Evolutionary conservation across 768 basidiomycete genomes (phyloP).

Genomic region (Myochromella boudieri): DNA sequence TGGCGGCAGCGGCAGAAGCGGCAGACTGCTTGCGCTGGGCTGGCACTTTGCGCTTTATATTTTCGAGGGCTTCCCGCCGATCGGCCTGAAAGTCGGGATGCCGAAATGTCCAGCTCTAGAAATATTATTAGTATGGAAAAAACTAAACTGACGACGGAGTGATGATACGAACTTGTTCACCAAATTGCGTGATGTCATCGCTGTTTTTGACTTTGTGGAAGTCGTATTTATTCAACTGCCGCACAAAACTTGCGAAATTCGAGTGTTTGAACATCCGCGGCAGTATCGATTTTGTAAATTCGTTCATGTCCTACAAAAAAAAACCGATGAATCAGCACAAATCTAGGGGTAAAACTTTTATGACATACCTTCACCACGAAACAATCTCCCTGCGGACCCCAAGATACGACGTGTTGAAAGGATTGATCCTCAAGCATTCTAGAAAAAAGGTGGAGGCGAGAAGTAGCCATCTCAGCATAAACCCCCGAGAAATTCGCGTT

Average conservation of each 20-base stretch:
- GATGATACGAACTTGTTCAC: slow-evolving; percentile 47
- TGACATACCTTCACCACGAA: slow-evolving; percentile 81
- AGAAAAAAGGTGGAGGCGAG: not conserved
- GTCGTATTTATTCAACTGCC: slow-evolving; percentile 95
- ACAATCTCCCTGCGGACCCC: slow-evolving; percentile 83
- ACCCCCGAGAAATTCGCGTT: too few relatives aligned
- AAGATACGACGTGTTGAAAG: slow-evolving; percentile 73
- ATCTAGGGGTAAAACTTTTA: not conserved
- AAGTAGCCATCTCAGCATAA: not conserved
- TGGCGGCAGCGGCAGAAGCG: too few relatives aligned
- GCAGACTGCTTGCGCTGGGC: slow-evolving; percentile 52
- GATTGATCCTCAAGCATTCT: slow-evolving; percentile 88
- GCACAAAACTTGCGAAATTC: slow-evolving; percentile 90
- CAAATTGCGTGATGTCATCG: slow-evolving; percentile 72
- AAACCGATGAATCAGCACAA: too few relatives aligned
- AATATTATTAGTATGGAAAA: not conserved
- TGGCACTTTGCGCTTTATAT: slow-evolving; percentile 61
- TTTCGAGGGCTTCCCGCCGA: slow-evolving; percentile 52
- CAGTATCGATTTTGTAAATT: slow-evolving; percentile 88
- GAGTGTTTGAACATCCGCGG: slow-evolving; percentile 95
- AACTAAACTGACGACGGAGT: not conserved
- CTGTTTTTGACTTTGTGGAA: slow-evolving; percentile 95
- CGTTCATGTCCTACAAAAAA: slow-evolving; percentile 91
- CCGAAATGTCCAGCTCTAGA: slow-evolving; percentile 57
- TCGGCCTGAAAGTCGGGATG: slow-evolving; percentile 61